Percentiles rank a stretch among this genome's conserved stretches.
Evolutionary conservation across 768 basidiomycete genomes (phyloP).

Genomic region (Omphalotus guepiniiformis): DNA sequence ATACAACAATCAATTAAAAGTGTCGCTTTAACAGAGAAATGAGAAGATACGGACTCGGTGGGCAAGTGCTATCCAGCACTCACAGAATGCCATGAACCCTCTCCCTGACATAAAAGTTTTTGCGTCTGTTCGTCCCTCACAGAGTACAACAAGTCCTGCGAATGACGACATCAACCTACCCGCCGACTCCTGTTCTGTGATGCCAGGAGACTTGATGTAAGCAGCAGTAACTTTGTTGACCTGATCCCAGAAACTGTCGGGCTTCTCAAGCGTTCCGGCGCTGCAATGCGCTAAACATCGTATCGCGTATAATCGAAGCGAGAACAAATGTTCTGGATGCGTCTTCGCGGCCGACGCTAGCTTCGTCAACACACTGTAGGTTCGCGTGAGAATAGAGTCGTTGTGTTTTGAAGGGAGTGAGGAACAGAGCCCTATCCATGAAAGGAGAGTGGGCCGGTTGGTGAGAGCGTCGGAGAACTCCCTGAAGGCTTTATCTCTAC

Average conservation of each 20-base stretch:
- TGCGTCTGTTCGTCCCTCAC: slow-evolving; percentile 32
- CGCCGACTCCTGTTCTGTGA: slow-evolving; percentile 24
- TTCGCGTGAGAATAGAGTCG: slow-evolving; percentile 55
- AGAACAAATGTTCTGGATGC: slow-evolving; percentile 29
- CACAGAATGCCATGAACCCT: slow-evolving; percentile 60
- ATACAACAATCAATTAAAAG: neutral
- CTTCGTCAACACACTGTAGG: slow-evolving; percentile 52
- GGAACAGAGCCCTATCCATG: slow-evolving; percentile 48
- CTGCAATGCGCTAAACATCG: slow-evolving; percentile 44
- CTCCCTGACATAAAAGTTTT: slow-evolving; percentile 41
- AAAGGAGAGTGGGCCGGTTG: slow-evolving; percentile 33
- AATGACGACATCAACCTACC: slow-evolving; percentile 39
- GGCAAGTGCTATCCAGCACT: slow-evolving; percentile 68
- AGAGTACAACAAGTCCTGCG: slow-evolving; percentile 36
- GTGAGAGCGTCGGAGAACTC: slow-evolving; percentile 28
- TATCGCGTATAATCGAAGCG: slow-evolving; percentile 42
- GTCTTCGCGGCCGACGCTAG: slow-evolving; percentile 15
- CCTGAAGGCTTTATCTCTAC: no score
- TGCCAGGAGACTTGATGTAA: slow-evolving; percentile 32
- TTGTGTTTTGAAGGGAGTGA: slow-evolving; percentile 47
- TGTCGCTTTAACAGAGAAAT: no score
- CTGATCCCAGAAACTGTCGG: slow-evolving; percentile 71
- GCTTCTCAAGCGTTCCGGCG: slow-evolving; percentile 39
- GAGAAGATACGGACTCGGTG: no score
- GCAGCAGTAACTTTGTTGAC: slow-evolving; percentile 42